Percentiles rank a stretch among this genome's conserved stretches.
Conservation (phyloP, 352 stramenopile species). For the Hyaloperonospora brassicae region DNA sequence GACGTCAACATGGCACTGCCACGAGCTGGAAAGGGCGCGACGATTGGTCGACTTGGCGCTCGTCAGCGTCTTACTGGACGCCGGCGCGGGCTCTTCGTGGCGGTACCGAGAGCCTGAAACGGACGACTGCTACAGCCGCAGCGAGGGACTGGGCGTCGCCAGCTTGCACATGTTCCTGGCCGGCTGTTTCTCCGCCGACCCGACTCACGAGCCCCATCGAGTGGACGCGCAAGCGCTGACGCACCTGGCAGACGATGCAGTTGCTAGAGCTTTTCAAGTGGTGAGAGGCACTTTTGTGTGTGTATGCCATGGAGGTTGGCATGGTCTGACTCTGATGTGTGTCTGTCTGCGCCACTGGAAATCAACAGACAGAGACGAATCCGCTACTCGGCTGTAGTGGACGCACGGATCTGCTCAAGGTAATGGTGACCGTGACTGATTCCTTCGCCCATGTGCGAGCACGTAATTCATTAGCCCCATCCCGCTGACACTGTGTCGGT, state of each 20-base stretch:
- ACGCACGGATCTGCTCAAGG: slow-evolving; percentile 58
- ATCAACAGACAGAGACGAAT: slow-evolving; percentile 36
- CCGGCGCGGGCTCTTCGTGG: slow-evolving; percentile 60
- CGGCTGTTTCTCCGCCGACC: slow-evolving; percentile 61
- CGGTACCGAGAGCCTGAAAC: slow-evolving; percentile 63
- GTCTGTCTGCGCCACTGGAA: neutral
- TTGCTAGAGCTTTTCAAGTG: slow-evolving; percentile 78
- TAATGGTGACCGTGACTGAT: no score
- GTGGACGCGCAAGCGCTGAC: slow-evolving; percentile 57
- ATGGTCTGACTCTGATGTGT: neutral
- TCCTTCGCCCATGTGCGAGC: no score
- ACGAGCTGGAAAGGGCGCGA: slow-evolving; percentile 44
- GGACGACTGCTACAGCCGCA: slow-evolving; percentile 57
- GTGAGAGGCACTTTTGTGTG: slow-evolving; percentile 17
- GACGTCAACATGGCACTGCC: slow-evolving; percentile 40
- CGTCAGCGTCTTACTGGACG: slow-evolving; percentile 74
- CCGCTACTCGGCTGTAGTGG: slow-evolving; percentile 72
- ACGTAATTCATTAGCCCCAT: no score
- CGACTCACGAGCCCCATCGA: slow-evolving; percentile 29
- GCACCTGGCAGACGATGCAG: slow-evolving; percentile 46
- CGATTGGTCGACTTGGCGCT: slow-evolving; percentile 69
- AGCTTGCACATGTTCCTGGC: slow-evolving; percentile 81
- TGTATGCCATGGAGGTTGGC: slow-evolving; percentile 1
- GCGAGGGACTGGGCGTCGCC: slow-evolving; percentile 73
- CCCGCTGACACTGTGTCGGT: no score